phyloP scores from a whole-genome alignment of 257 asterid species.

The Capsicum chinense region DNA sequence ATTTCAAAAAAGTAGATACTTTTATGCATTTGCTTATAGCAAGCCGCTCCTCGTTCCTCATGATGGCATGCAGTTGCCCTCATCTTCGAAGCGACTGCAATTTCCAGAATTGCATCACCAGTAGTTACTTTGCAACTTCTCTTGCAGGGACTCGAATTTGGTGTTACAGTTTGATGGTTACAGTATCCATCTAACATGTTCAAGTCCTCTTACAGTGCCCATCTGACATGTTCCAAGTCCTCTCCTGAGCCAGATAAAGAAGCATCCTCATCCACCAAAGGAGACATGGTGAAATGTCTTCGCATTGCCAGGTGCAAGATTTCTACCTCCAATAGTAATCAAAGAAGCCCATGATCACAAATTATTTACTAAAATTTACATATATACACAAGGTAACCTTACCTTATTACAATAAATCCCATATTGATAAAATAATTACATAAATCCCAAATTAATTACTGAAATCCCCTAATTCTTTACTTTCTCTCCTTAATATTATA shows the following conservation, averaged over 20 bases:
- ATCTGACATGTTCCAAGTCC: conserved; percentile 63
- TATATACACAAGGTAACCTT: too few species aligned
- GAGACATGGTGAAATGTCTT: conserved; percentile 60
- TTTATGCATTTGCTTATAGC: conserved; percentile 85
- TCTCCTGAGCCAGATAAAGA: conserved; percentile 73
- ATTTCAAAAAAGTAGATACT: conserved; percentile 72
- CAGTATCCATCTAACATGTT: conserved; percentile 70
- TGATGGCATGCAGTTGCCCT: conserved; percentile 74
- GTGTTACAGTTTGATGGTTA: conserved; percentile 46
- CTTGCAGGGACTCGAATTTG: too few species aligned
- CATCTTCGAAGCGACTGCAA: conserved; percentile 92
- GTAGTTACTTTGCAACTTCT: too few species aligned
- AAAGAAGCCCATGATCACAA: conserved; percentile 32
- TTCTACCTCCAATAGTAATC: conserved; percentile 40
- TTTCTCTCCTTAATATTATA: too few species aligned
- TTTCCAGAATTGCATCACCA: conserved; percentile 86
- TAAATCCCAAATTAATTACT: too few species aligned
- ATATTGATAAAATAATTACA: too few species aligned
- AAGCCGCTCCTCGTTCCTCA: conserved; percentile 76
- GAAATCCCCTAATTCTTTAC: too few species aligned
- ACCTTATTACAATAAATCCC: too few species aligned
- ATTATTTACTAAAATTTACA: background rate
- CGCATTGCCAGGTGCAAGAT: conserved; percentile 45
- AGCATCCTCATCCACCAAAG: conserved; percentile 73
- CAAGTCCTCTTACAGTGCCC: conserved; percentile 72